phyloP scores from a whole-genome alignment of 768 basidiomycete genomes.

The Mycena pura region DNA sequence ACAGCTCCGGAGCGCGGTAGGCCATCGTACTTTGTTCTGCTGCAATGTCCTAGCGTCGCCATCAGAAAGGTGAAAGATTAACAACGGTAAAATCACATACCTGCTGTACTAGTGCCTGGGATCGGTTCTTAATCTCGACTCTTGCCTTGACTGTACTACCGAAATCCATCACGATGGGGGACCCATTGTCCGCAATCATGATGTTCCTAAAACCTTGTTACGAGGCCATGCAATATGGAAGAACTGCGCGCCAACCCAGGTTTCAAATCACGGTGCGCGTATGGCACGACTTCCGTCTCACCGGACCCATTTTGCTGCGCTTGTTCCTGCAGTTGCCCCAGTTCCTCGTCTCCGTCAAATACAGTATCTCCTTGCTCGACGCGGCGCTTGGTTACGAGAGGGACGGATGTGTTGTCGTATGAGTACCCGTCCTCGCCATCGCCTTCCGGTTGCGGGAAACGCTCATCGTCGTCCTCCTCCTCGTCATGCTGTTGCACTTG shows the following conservation, averaged over 20 bases:
- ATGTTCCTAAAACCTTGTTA: conserved; percentile 70
- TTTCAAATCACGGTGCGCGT: conserved; percentile 96
- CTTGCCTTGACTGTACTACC: conserved; percentile 91
- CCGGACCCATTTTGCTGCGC: conserved; percentile 42
- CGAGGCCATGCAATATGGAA: not conserved
- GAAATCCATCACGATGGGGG: conserved; percentile 97
- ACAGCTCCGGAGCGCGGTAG: conserved; percentile 95
- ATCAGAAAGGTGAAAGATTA: conserved; percentile 1
- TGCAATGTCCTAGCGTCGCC: conserved; percentile 76
- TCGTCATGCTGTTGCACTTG: conserved; percentile 37
- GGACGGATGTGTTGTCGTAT: conserved; percentile 62
- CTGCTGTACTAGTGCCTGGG: conserved; percentile 90
- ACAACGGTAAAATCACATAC: conserved; percentile 42
- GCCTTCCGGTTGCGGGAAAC: conserved; percentile 79
- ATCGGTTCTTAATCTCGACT: conserved; percentile 79
- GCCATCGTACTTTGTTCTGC: conserved; percentile 99
- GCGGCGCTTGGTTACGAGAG: conserved; percentile 63
- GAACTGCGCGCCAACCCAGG: conserved; percentile 74
- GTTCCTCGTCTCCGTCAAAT: conserved; percentile 84
- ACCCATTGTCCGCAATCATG: conserved; percentile 94
- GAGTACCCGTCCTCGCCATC: conserved; percentile 79
- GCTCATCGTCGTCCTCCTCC: conserved; percentile 71
- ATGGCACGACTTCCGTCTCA: conserved; percentile 75
- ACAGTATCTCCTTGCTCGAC: conserved; percentile 65
- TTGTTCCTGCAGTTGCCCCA: conserved; percentile 48